Percentiles rank a stretch among this genome's conserved stretches.
phyloP scores from a whole-genome alignment of 805 yeast species.

The Komagataella populi region DNA sequence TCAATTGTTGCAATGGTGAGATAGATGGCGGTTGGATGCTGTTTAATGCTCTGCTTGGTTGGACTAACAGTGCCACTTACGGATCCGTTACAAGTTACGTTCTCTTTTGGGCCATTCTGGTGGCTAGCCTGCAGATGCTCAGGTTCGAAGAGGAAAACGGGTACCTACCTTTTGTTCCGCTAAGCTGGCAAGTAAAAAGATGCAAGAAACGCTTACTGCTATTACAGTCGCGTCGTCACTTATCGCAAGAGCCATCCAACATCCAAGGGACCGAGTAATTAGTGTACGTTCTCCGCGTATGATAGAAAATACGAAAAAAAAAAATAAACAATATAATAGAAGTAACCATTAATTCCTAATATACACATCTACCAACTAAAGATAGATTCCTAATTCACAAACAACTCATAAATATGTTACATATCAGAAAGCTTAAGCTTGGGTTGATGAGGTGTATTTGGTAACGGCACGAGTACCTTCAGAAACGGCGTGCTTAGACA shows the following conservation, averaged over 20 bases:
- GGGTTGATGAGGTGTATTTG: conserved; percentile 69
- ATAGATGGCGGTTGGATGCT: conserved; percentile 36
- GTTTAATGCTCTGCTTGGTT: conserved; percentile 29
- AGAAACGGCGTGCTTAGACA: conserved; percentile 96
- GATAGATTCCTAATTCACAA: background rate
- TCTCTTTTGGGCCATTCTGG: conserved; percentile 23
- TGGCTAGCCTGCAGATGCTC: conserved; percentile 15
- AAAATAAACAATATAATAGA: background rate
- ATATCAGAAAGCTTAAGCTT: conserved; percentile 16
- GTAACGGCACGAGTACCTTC: conserved; percentile 99
- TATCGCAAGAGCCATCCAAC: background rate
- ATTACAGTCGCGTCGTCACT: background rate
- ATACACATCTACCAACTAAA: background rate
- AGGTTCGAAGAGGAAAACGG: conserved; percentile 41
- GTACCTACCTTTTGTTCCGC: conserved; percentile 41
- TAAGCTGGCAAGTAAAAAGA: conserved; percentile 38
- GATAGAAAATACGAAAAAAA: too few species aligned
- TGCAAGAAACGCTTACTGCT: conserved; percentile 20
- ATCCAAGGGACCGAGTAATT: background rate
- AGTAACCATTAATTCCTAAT: background rate
- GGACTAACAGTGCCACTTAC: conserved; percentile 35
- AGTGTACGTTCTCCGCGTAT: background rate
- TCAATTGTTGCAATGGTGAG: conserved; percentile 34
- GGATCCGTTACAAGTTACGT: conserved; percentile 27
- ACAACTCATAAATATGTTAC: background rate